Evolutionary conservation across 768 basidiomycete species (phyloP), one percentile per base, ranked within the genome.

Genomic region (Panaeolus cyanescens): DNA sequence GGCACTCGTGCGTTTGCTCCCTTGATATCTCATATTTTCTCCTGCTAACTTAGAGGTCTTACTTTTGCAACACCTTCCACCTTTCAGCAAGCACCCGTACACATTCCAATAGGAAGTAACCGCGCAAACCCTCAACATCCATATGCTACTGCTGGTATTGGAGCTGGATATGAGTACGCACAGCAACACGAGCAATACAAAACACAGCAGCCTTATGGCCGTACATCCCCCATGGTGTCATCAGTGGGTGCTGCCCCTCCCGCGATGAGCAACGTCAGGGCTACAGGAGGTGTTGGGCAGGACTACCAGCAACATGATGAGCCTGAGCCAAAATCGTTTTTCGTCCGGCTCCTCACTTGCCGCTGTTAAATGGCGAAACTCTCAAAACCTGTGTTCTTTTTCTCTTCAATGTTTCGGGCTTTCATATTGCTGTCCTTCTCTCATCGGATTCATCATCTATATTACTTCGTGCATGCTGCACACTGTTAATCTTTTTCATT

Each of bases 141-240:
- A 5, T 93, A 93, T 64, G 91, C 91, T 22, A 85, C 78, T 61
- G 83, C 81, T 12, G 71, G 76, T 54, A 71, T 79, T n/a, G 79
- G 81, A 19, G 70, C 66, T 32, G 88, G 83, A 8, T 86, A 85
- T 71, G 89, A 91, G 65, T 86, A 88, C 64, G 73, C 79, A 20
- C 71, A 70, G 30, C 78, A 74, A 39, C 89, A 92, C 40, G 90
- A 90, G 63, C 76, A 77, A 25, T 88, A 84, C 67, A 81, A 79
- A 45, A 83, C 78, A 59, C 33, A 39, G 19, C 70, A 68, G 37
- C 62, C 40, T n/a, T 93, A 93, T 67, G 89, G 90, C n/a, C 85
- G 90, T 56, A 83, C 85, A 30, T 93, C 92, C 37, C 92, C 91
- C 17, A 94, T 94, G 92, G 84, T 92, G 58, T 83, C 90, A 28